phyloP scores from a whole-genome alignment of 768 basidiomycete species.

The Trametes villosa region DNA sequence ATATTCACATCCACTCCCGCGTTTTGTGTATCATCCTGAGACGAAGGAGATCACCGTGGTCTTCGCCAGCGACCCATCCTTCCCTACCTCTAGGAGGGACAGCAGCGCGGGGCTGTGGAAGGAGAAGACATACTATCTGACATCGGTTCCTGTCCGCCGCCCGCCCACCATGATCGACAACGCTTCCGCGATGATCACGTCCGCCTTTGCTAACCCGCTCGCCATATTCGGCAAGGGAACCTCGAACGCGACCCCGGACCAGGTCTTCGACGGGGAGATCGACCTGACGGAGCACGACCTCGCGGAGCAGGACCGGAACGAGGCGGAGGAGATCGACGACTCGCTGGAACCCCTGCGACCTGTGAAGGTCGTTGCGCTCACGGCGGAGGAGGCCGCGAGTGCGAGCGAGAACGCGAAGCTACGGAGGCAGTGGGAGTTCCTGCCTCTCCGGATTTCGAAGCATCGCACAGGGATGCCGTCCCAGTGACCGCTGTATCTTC shows the following conservation, averaged over 20 bases:
- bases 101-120: constrained; percentile 47
- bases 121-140: constrained; percentile 61
- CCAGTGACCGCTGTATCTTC: neutral
- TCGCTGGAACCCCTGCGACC: constrained; percentile 58
- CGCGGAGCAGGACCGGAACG: constrained; percentile 75
- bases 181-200: constrained; percentile 66
- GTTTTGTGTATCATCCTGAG: constrained; percentile 59
- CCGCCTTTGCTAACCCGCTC: constrained; percentile 62
- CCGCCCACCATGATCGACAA: constrained; percentile 73
- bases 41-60: constrained; percentile 63
- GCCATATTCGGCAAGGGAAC: constrained; percentile 49
- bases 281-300: constrained; percentile 81
- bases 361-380: constrained; percentile 54
- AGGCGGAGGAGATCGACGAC: constrained; percentile 81
- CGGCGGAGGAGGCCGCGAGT: constrained; percentile 42
- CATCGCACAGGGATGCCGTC: constrained; percentile 24
- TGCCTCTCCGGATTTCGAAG: constrained; percentile 44
- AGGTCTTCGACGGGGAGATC: constrained; percentile 64
- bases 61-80: constrained; percentile 68
- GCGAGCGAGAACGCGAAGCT: constrained; percentile 43
- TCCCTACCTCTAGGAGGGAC: constrained; percentile 44
- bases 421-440: constrained; percentile 53
- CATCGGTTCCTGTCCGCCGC: constrained; percentile 67
- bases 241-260: constrained; percentile 54
- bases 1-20: constrained; percentile 77